phyloP scores from a whole-genome alignment of 257 asterid genomes.

The Penstemon davidsonii region DNA sequence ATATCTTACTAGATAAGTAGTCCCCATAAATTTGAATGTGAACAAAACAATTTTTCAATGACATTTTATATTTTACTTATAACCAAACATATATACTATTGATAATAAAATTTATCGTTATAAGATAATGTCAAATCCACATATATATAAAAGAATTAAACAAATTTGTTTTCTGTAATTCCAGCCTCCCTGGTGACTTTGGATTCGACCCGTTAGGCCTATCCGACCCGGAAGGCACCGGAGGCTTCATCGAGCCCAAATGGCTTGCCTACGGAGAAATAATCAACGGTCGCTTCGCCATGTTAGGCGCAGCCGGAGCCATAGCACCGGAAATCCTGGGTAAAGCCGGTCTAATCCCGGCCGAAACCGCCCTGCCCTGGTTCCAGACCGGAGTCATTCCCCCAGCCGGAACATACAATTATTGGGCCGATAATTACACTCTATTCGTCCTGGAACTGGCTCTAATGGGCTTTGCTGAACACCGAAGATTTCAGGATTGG shows the following conservation, averaged over 20 bases:
- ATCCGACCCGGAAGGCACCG: constrained; percentile 95
- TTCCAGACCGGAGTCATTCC: constrained; percentile 88
- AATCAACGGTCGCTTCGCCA: constrained; percentile 86
- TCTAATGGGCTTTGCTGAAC: constrained; percentile 92
- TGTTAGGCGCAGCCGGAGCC: constrained; percentile 83
- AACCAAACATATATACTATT: too few relatives aligned
- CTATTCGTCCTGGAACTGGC: constrained; percentile 86
- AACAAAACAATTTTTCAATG: too few relatives aligned
- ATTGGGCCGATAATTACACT: constrained; percentile 88
- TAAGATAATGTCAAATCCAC: too few relatives aligned
- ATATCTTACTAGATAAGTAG: too few relatives aligned
- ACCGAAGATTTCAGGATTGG: constrained; percentile 89
- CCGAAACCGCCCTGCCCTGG: constrained; percentile 95
- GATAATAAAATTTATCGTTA: too few relatives aligned
- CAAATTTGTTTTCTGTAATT: too few relatives aligned
- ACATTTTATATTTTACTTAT: too few relatives aligned
- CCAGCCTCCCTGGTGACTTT: constrained; percentile 92
- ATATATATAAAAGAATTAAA: not conserved
- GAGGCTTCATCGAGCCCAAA: constrained; percentile 91
- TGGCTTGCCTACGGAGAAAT: constrained; percentile 93
- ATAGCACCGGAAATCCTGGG: constrained; percentile 93
- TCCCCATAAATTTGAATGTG: too few relatives aligned
- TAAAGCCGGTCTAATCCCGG: constrained; percentile 69
- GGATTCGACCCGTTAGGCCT: constrained; percentile 97
- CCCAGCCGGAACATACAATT: constrained; percentile 89